A percentile compares a stretch with the other conserved stretches of the same genome.
Evolutionary conservation across 495 filamentous ascomycete genomes (phyloP).

Genomic region (Penicillium lividum): DNA sequence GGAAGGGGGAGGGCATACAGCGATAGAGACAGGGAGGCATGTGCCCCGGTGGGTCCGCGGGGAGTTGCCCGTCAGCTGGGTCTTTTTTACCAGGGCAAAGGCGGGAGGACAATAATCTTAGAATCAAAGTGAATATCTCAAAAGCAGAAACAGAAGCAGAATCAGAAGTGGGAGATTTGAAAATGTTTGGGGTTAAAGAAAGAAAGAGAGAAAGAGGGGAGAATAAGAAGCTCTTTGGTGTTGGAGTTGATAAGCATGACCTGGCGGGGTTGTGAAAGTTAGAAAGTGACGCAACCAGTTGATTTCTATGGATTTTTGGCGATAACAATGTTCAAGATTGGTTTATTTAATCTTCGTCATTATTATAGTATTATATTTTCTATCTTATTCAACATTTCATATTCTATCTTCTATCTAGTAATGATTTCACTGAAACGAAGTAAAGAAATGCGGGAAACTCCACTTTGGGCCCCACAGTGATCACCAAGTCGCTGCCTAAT

Average conservation of each 20-base stretch:
- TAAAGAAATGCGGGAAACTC: constrained; percentile 3
- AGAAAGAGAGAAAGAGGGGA: constrained; percentile 7
- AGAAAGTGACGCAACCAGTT: neutral
- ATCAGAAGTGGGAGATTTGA: neutral
- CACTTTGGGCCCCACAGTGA: constrained; percentile 5
- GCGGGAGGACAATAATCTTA: neutral
- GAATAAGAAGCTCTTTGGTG: neutral
- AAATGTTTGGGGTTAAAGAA: neutral
- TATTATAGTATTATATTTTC: too few species aligned
- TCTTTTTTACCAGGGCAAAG: neutral
- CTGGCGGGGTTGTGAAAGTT: neutral
- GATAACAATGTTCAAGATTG: too few species aligned
- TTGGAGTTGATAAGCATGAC: neutral
- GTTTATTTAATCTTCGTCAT: too few species aligned
- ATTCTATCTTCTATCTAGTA: too few species aligned
- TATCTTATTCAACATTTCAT: too few species aligned
- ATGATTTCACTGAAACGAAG: neutral
- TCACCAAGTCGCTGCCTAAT: neutral
- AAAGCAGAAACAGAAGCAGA: neutral
- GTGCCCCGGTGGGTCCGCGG: constrained; percentile 18
- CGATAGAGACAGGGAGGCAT: constrained; percentile 6
- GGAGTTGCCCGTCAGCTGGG: constrained; percentile 12
- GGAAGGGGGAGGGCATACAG: neutral
- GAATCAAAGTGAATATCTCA: neutral
- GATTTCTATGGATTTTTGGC: too few species aligned